A percentile compares a stretch with the other conserved stretches of the same genome.
Evolutionary conservation across 1,139 yeast species (phyloP).

Genomic region (Dujonia santamariae): DNA sequence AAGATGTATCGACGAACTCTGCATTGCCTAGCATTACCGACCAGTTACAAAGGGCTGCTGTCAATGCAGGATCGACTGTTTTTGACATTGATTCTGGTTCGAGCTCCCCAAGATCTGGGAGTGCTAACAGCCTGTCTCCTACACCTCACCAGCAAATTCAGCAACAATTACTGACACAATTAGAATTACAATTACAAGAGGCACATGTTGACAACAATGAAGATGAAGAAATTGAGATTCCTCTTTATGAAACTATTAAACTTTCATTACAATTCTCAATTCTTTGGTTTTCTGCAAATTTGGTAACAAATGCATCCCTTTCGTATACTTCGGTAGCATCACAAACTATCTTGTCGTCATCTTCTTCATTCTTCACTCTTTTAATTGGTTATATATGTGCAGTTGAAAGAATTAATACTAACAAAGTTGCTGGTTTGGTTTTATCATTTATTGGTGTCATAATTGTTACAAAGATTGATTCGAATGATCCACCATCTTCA

Average conservation of each 20-base stretch:
- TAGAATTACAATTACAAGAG: neutral
- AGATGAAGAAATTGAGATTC: slow-evolving; percentile 21
- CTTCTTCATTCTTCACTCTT: slow-evolving; percentile 89
- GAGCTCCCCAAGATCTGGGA: slow-evolving; percentile 8
- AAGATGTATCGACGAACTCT: neutral
- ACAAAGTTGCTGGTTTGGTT: slow-evolving; percentile 66
- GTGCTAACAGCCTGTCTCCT: slow-evolving; percentile 1
- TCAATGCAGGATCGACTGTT: no score
- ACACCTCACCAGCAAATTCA: neutral
- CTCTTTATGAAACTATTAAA: slow-evolving; percentile 46
- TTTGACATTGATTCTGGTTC: no score
- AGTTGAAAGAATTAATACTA: slow-evolving; percentile 63
- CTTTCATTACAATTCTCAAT: slow-evolving; percentile 79
- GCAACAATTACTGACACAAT: neutral
- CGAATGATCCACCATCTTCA: slow-evolving; percentile 21
- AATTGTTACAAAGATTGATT: slow-evolving; percentile 66
- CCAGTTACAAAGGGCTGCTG: neutral
- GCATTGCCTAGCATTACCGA: neutral
- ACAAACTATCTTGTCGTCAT: slow-evolving; percentile 87
- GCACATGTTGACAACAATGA: neutral
- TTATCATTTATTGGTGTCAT: slow-evolving; percentile 78
- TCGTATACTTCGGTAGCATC: slow-evolving; percentile 89
- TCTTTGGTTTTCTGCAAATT: slow-evolving; percentile 87
- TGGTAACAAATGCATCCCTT: slow-evolving; percentile 83
- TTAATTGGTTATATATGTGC: slow-evolving; percentile 72